Conservation (phyloP, 2,329 filamentous ascomycete species). For the Trichoderma sp. region DNA sequence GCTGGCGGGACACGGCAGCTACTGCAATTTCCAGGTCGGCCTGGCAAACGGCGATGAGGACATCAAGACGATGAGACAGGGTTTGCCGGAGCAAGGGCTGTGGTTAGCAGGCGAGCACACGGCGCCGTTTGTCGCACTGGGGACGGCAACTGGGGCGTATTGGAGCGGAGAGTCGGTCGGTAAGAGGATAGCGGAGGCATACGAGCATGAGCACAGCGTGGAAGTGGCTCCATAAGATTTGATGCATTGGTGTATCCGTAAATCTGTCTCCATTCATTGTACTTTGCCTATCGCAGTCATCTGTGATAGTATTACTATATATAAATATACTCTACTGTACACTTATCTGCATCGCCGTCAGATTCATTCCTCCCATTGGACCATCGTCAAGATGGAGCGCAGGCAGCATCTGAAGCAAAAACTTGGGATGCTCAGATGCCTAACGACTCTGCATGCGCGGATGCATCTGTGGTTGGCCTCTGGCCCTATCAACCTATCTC, state of each 20-base stretch:
- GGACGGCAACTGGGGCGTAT: conserved; percentile 86
- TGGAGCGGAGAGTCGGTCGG: conserved; percentile 84
- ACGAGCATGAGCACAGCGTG: conserved; percentile 35
- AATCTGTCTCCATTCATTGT: no score
- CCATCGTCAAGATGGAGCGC: neutral
- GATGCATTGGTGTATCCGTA: neutral
- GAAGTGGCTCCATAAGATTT: neutral
- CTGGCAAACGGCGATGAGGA: conserved; percentile 68
- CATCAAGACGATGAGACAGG: conserved; percentile 61
- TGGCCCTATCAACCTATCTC: conserved; percentile 9
- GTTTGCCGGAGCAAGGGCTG: conserved; percentile 63
- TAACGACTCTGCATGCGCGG: neutral
- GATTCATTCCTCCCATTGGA: neutral
- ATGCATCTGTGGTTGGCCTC: conserved; percentile 8
- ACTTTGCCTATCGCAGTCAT: neutral
- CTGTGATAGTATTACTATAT: neutral
- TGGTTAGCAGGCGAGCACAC: conserved; percentile 93
- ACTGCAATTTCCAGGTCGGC: conserved; percentile 80
- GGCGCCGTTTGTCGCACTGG: conserved; percentile 82
- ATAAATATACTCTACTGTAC: neutral
- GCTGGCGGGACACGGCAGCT: conserved; percentile 77
- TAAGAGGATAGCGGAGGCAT: conserved; percentile 57
- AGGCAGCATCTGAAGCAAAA: neutral
- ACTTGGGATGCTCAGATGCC: conserved; percentile 7
- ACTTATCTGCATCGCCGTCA: neutral